These are phyloP conservation scores for Cytospora piceicola DNA, from an alignment of 2,329 filamentous ascomycete genomes.

Conservation along the genomic window DNA sequence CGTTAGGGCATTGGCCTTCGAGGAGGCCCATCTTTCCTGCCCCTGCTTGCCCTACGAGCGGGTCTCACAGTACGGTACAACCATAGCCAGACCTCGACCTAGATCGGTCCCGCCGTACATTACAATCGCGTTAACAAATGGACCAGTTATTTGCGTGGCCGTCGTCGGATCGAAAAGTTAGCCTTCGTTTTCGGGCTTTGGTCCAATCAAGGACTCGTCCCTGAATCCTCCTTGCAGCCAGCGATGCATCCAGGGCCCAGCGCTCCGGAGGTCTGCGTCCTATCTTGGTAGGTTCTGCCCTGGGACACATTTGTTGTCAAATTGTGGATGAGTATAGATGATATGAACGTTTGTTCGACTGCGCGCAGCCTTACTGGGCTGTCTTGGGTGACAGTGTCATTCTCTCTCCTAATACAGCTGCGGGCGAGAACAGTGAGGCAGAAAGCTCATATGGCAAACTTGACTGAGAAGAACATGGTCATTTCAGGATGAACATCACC, in stretches of 20 bases:
- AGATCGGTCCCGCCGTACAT: not conserved
- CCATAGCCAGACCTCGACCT: not conserved
- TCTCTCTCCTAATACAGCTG: not conserved
- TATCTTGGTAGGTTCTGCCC: too few species aligned
- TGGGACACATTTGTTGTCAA: too few species aligned
- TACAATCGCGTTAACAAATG: not conserved
- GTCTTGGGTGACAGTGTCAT: not conserved
- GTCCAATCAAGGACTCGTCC: too few species aligned
- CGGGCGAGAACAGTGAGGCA: too few species aligned
- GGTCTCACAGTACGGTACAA: not conserved
- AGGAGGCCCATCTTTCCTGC: conserved; percentile 7
- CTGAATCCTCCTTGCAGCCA: not conserved
- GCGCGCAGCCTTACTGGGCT: not conserved
- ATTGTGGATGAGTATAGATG: not conserved
- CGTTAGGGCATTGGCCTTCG: not conserved
- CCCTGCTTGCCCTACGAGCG: conserved; percentile 14
- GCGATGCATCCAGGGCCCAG: too few species aligned
- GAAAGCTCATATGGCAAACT: too few species aligned
- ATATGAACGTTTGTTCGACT: not conserved
- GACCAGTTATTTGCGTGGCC: not conserved
- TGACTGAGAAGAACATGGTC: too few species aligned
- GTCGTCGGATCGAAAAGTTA: not conserved
- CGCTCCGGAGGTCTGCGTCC: not conserved
- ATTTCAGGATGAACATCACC: too few species aligned
- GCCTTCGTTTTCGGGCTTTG: not conserved